Percentiles rank a stretch among this genome's conserved stretches.
Conservation (phyloP, 371 early-diverging fungal genomes). For the Vairimorpha necatrix region DNA sequence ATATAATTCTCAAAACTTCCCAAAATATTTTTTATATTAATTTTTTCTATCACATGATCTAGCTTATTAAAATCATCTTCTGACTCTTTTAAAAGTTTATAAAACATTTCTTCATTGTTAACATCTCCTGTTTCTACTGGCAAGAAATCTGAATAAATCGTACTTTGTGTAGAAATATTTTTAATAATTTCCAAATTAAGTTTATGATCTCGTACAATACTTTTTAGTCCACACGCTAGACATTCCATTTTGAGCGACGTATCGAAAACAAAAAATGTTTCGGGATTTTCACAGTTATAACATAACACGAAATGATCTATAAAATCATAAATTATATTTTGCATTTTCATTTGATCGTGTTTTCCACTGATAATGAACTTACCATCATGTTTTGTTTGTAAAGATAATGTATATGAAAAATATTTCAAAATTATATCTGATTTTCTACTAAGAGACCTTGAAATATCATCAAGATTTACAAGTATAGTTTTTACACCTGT, state of each 20-base stretch:
- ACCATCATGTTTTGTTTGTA: slow-evolving; percentile 81
- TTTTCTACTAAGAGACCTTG: slow-evolving; percentile 79
- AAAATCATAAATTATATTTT: slow-evolving; percentile 79
- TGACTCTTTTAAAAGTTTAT: not conserved
- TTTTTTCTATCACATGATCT: not conserved
- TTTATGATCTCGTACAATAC: slow-evolving; percentile 42
- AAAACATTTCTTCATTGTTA: not conserved
- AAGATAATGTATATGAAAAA: slow-evolving; percentile 90
- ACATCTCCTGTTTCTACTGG: not conserved
- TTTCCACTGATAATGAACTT: slow-evolving; percentile 91
- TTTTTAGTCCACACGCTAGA: slow-evolving; percentile 59
- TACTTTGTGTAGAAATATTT: slow-evolving; percentile 33
- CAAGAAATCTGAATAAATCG: slow-evolving; percentile 10
- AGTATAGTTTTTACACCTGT: slow-evolving; percentile 97
- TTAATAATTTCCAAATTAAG: slow-evolving; percentile 51
- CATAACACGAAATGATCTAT: slow-evolving; percentile 93
- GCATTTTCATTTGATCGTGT: slow-evolving; percentile 80
- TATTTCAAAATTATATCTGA: slow-evolving; percentile 76
- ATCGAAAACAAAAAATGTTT: slow-evolving; percentile 72
- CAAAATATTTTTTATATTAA: slow-evolving; percentile 7
- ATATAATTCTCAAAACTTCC: slow-evolving; percentile 22
- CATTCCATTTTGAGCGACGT: slow-evolving; percentile 53
- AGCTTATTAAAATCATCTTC: not conserved
- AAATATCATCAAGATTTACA: slow-evolving; percentile 89
- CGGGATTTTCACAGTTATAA: slow-evolving; percentile 86